Conservation (phyloP, 345 rosid species). For the Odontarrhena argentea region DNA sequence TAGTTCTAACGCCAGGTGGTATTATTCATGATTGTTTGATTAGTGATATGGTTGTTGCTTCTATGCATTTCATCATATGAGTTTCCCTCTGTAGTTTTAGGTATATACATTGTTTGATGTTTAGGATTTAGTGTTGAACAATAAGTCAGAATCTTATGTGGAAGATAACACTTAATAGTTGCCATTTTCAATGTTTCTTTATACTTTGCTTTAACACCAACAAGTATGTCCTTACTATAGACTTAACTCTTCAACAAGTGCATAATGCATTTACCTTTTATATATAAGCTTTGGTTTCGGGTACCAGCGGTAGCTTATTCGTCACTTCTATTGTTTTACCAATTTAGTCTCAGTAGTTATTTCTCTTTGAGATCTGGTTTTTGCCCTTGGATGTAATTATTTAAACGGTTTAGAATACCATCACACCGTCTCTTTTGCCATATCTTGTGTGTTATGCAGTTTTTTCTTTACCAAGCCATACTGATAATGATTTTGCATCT, state of each 20-base stretch:
- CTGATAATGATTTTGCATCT: constrained; percentile 30
- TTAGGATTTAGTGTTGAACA: neutral
- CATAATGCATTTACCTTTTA: neutral
- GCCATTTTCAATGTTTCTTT: neutral
- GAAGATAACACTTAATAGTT: neutral
- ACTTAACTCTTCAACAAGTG: neutral
- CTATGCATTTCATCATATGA: too few relatives aligned
- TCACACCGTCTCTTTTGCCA: constrained; percentile 1
- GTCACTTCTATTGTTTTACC: neutral
- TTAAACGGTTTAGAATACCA: neutral
- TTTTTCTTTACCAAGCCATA: constrained; percentile 9
- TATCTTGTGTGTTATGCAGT: constrained; percentile 11
- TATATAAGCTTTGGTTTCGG: neutral
- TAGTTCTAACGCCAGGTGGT: neutral
- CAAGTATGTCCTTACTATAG: neutral
- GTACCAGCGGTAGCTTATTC: neutral
- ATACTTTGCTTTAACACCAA: neutral
- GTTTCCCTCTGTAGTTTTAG: neutral
- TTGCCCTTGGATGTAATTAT: neutral
- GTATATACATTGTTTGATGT: neutral
- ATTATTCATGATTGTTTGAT: neutral
- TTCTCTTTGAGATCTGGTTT: neutral
- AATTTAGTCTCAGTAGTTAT: neutral
- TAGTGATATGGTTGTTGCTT: neutral
- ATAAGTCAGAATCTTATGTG: neutral